phyloP scores from a whole-genome alignment of 352 stramenopile species.

The Phytophthora citrophthora region DNA sequence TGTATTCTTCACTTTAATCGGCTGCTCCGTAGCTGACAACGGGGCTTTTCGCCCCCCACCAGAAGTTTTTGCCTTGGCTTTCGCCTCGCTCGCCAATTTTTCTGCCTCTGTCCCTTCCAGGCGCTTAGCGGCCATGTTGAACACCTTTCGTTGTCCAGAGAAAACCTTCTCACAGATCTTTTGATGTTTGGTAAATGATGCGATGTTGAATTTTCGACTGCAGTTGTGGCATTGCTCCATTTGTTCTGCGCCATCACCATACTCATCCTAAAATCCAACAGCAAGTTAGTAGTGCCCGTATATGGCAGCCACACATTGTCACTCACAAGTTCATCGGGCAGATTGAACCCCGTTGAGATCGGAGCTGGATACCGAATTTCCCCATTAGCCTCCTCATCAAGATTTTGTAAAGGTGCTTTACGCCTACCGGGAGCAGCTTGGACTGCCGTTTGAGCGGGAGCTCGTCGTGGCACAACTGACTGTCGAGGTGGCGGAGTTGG shows the following conservation, averaged over 20 bases:
- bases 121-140: conserved; percentile 84
- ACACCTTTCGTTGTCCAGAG: conserved; percentile 80
- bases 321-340: conserved; percentile 42
- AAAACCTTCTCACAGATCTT: conserved; percentile 92
- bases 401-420: conserved; percentile 34
- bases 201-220: conserved; percentile 81
- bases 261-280: conserved; percentile 48
- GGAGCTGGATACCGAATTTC: conserved; percentile 41
- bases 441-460: conserved; percentile 21
- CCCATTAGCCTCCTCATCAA: conserved; percentile 38
- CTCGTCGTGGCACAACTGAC: conserved; percentile 15
- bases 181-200: conserved; percentile 78
- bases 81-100: conserved; percentile 61
- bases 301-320: neutral
- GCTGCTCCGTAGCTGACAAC: conserved; percentile 45
- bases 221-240: conserved; percentile 85
- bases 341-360: conserved; percentile 49
- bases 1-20: conserved; percentile 58
- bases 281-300: too few relatives aligned
- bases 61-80: conserved; percentile 27
- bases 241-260: conserved; percentile 50
- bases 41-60: conserved; percentile 27
- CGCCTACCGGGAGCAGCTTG: conserved; percentile 17
- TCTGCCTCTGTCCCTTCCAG: conserved; percentile 77
- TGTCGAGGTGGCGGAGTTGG: conserved; percentile 28